Evolutionary conservation across 1,284 basidiomycete genomes (phyloP).

Genomic region (Apiotrichum brassicae): DNA sequence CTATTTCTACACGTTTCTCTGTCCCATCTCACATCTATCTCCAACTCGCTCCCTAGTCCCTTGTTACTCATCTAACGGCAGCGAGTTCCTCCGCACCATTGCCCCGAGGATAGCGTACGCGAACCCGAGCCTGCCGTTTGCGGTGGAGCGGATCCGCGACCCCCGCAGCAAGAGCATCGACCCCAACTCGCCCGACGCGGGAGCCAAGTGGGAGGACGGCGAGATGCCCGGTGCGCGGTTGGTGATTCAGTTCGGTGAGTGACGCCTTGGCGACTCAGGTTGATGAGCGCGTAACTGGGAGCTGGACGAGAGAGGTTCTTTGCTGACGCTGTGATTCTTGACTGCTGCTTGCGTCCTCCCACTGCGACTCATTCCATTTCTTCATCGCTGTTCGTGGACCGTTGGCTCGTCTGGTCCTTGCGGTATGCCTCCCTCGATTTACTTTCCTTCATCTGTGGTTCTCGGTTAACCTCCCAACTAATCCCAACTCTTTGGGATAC

Average conservation of each 20-base stretch:
- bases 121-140: conserved; percentile 33
- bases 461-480: no score
- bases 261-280: no score
- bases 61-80: no score
- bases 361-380: not conserved
- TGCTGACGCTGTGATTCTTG: no score
- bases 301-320: not conserved
- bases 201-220: conserved; percentile 10
- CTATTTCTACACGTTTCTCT: no score
- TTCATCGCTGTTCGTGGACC: not conserved
- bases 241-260: conserved; percentile 29
- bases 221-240: conserved; percentile 21
- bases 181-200: conserved; percentile 19
- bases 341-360: not conserved
- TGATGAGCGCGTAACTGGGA: no score
- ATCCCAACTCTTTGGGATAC: no score
- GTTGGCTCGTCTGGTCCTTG: not conserved
- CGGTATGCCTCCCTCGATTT: not conserved
- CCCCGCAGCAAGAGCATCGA: conserved; percentile 23
- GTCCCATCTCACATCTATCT: no score
- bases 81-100: conserved; percentile 33
- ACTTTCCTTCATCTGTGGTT: no score
- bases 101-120: conserved; percentile 38
- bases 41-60: no score
- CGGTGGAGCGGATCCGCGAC: conserved; percentile 26